Evolutionary conservation across 257 asterid genomes (phyloP).

Genomic region (Henckelia pumila): DNA sequence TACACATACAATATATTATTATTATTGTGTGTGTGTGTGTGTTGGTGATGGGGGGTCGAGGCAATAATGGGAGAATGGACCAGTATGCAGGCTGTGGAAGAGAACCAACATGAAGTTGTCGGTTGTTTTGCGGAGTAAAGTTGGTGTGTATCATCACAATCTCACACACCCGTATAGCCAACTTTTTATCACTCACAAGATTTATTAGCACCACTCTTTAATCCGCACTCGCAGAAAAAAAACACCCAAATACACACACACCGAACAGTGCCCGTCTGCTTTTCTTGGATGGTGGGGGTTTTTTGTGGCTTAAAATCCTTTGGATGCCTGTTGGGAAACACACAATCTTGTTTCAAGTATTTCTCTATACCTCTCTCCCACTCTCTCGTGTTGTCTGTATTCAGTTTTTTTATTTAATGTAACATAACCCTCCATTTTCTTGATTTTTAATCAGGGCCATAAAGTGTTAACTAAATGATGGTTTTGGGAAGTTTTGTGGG

Average conservation of each 20-base stretch:
- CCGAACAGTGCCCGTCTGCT: background rate
- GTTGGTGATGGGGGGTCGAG: background rate
- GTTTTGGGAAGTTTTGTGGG: background rate
- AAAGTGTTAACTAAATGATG: background rate
- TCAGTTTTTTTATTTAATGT: background rate
- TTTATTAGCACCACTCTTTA: slow-evolving; percentile 2
- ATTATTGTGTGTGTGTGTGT: background rate
- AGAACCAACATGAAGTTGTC: slow-evolving; percentile 60
- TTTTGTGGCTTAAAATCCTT: slow-evolving; percentile 14
- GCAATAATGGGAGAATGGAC: slow-evolving; percentile 51
- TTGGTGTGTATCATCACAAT: slow-evolving; percentile 25
- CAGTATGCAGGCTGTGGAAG: slow-evolving; percentile 40
- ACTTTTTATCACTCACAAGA: slow-evolving; percentile 13
- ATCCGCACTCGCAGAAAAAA: background rate
- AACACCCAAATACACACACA: slow-evolving; percentile 3
- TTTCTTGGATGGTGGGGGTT: background rate
- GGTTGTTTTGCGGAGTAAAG: slow-evolving; percentile 48
- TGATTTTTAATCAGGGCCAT: slow-evolving; percentile 19
- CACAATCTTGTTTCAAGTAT: slow-evolving; percentile 11
- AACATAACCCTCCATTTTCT: slow-evolving; percentile 25
- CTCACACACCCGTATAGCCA: slow-evolving; percentile 10
- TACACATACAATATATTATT: too few relatives aligned
- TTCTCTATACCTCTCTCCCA: too few relatives aligned
- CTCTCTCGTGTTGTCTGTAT: too few relatives aligned
- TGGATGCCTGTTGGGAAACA: slow-evolving; percentile 49